Conservation (phyloP, 1,284 basidiomycete species). For the Volvariella volvacea region DNA sequence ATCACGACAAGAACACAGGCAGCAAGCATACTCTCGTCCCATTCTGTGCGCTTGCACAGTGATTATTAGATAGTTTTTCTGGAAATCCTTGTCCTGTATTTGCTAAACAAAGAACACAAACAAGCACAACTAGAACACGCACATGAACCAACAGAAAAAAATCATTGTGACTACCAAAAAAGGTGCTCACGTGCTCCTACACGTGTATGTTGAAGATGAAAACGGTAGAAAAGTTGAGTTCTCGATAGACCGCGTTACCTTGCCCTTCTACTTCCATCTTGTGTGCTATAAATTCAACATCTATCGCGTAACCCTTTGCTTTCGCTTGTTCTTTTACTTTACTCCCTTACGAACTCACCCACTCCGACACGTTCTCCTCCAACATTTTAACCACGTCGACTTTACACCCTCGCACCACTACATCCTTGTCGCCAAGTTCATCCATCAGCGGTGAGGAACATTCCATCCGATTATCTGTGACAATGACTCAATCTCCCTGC, state of each 20-base stretch:
- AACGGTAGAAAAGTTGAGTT: constrained; percentile 24
- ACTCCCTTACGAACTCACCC: constrained; percentile 9
- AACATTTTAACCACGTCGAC: constrained; percentile 55
- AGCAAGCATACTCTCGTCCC: too few relatives aligned
- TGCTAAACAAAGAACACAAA: too few relatives aligned
- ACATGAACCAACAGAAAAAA: too few relatives aligned
- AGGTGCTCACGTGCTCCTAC: constrained; percentile 22
- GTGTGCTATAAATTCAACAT: constrained; percentile 7
- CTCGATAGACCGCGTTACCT: constrained; percentile 14
- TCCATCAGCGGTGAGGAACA: constrained; percentile 36
- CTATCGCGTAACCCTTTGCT: constrained; percentile 16
- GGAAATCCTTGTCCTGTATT: too few relatives aligned
- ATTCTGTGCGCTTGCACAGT: too few relatives aligned
- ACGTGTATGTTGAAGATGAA: constrained; percentile 41
- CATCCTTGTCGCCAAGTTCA: constrained; percentile 76
- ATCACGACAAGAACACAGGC: too few relatives aligned
- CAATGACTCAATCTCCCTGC: constrained; percentile 15
- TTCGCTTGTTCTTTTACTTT: constrained; percentile 16
- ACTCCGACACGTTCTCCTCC: constrained; percentile 13
- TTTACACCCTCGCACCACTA: constrained; percentile 46
- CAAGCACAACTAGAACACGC: too few relatives aligned
- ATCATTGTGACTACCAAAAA: constrained; percentile 12
- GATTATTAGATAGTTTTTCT: too few relatives aligned
- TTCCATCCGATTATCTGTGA: constrained; percentile 9
- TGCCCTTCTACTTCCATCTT: constrained; percentile 18